Evolutionary conservation across 345 rosid species (phyloP), one percentile per base, ranked within the genome.

Genomic region (Gossypium arboreum): DNA sequence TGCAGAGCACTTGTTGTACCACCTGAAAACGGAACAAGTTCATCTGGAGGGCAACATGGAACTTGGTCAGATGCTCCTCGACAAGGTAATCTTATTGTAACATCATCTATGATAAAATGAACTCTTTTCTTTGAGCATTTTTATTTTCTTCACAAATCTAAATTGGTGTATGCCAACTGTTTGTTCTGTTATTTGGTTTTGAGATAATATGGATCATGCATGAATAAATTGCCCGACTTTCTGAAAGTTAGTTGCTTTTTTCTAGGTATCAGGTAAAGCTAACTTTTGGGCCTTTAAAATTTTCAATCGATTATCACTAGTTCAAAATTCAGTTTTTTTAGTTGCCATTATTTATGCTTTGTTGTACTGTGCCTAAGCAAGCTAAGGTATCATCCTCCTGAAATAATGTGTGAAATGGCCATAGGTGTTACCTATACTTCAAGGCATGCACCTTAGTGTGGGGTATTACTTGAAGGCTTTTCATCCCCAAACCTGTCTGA

Each of bases 1-100:
- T 94, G 97, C 84, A 89, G 97, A 79, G 97, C 97, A 4, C 84
- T 83, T 25, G 97, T 94, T 83, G 92, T 91, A 55, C 97, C 97
- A 44, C 77, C 97, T 81, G 97, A 92, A 76, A 88, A 73, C 84
- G 86, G 85, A 75, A 73, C 90, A 79, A 81, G 76, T 78, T 71
- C 91, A n/a, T 58, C 85, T 12, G 83, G 86, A 66, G 90, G 85
- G 57, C 98, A 88, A 75, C 87, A 81, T 75, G 95, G 83, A 73
- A 65, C 88, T 62, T 85, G 79, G 25, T 70, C 90, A 69, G 88
- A 78, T 77, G 59, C 82, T 79, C 81, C 78, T 60, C 92, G 81
- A 73, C 89, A 86, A 20, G 94, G 97, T 79, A 60, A 78, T 58
- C 74, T 68, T 72, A 24, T 79, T 71, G 57, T 57, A 41, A 74